Base-by-base conservation (phyloP, 2,329 filamentous ascomycete genomes). In the Colletotrichum tabaci region DNA sequence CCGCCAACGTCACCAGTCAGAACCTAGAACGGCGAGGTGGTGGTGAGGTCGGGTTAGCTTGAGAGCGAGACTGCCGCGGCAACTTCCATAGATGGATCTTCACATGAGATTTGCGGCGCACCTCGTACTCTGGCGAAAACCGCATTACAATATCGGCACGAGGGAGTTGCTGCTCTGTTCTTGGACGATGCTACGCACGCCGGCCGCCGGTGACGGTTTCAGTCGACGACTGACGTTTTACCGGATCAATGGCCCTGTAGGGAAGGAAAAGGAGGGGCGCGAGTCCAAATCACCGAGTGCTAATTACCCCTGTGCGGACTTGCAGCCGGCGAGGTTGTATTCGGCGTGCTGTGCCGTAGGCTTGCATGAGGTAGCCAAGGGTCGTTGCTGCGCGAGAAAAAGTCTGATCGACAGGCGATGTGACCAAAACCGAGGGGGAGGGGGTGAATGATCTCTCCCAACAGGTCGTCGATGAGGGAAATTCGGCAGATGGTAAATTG, bases 1-100 rank as follows among this genome's bases (percentile, higher is more conserved):
- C 26, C 40, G 66, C 46, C 66, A 68, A 53, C 52, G 35, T 23
- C 4, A 38, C 30, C 50, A 64, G 42, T 46, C 52, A 58, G 61
- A 64, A 58, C 52, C 52, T 60, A 58, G 66, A 52, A 52, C 16
- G 6, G 15, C 18, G 30, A 30, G 18, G 49, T 40, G 18, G 44
- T 16, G 18, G 18, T 9, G 15, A 42, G 18, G 18, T 18, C n/a
- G 42, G 23, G 47, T 67, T 23, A 16, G 10, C 4, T 5, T 8
- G 6, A 40, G 18, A 49, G 35, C 44, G 38, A 18, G 8, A 63
- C 3, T 35, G 15, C 35, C 53, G 58, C 30, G 44, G 35, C 50
- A 15, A 65, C 38, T 58, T 65, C 2, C 61, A 65, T 44, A 16
- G 61, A 8, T 15, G 35, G 8, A 40, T 8, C n/a, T n/a, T 10